Conservation (phyloP, 2,329 filamentous ascomycete species). For the Dothidotthia symphoricarpi region DNA sequence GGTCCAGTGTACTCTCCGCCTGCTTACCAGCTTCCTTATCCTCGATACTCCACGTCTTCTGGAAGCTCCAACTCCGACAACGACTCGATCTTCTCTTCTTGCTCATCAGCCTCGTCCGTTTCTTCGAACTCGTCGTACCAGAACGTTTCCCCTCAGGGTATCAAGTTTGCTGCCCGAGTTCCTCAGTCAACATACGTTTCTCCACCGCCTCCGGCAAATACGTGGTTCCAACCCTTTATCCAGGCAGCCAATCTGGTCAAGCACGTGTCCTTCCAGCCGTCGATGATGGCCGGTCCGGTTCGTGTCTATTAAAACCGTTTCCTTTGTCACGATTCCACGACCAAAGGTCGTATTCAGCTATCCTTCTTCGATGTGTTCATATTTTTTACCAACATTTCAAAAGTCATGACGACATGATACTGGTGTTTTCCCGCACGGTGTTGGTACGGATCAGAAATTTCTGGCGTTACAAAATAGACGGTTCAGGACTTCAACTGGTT, state of each 20-base stretch:
- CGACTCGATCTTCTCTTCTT: constrained; percentile 43
- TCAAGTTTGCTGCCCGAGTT: constrained; percentile 30
- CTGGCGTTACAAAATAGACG: constrained; percentile 37
- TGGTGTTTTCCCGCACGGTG: constrained; percentile 30
- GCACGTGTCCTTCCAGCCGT: constrained; percentile 43
- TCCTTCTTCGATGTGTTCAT: constrained; percentile 38
- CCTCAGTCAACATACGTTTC: constrained; percentile 41
- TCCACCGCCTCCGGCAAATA: constrained; percentile 30
- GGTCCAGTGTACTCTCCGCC: constrained; percentile 32
- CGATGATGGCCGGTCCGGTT: constrained; percentile 38
- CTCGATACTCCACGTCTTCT: constrained; percentile 36
- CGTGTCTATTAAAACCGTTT: constrained; percentile 34
- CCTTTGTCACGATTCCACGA: constrained; percentile 5
- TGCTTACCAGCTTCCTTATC: constrained; percentile 22
- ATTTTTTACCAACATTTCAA: constrained; percentile 25
- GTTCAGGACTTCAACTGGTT: constrained; percentile 14
- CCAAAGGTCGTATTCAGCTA: constrained; percentile 15
- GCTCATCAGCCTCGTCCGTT: constrained; percentile 39
- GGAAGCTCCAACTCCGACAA: constrained; percentile 43
- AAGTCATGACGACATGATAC: constrained; percentile 42
- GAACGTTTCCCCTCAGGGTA: constrained; percentile 25
- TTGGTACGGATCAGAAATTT: constrained; percentile 21
- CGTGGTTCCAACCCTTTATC: constrained; percentile 44
- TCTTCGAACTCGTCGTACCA: constrained; percentile 40
- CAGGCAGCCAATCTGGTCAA: constrained; percentile 43